Evolutionary conservation across 345 rosid species (phyloP), one percentile per base, ranked within the genome.

Genomic region (Populus deltoides): DNA sequence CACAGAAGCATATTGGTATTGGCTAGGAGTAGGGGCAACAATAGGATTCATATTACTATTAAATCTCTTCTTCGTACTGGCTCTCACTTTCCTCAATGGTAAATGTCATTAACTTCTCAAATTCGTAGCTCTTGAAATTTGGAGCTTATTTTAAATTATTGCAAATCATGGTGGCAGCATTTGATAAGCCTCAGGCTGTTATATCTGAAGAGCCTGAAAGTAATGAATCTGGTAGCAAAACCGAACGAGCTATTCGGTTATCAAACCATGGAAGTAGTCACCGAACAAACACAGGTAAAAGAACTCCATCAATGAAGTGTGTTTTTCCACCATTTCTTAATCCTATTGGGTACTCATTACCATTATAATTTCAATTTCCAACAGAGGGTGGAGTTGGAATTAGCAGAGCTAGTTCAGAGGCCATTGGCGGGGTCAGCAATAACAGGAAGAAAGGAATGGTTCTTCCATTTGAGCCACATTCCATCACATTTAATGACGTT

Each of bases 391-490:
- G 53, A n/a, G 29, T 5, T 61, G 75, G n/a, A 71, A 65, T 63
- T 22, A 70, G 53, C 29, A 70, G 72, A 39, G 41, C 17, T 12
- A 15, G 12, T 24, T 70, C 22, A 1, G 29, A 11, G 16, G 16
- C 27, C 27, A 45, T 7, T 12, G 77, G 47, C 3, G 69, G 72
- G 57, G 71, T 45, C 24, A 22, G 63, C n/a, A 75, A 71, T 36
- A 63, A 69, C 38, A 89, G 78, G 80, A 89, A 81, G 67, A 86
- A 55, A 80, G 97, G 96, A 79, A 89, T 90, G 92, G 88, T 91
- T 71, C 91, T 93, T 85, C 96, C 97, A 72, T 93, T 90, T 79
- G 88, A 89, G 81, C 96, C 87, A 67, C 90, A 83, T 82, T 88
- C 86, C 17, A 81, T 93, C 35, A 83, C 93, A 35, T 93, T 93